Evolutionary conservation across 2,329 filamentous ascomycete genomes (phyloP), one percentile per base, ranked within the genome.

Genomic region (Monosporascus sp.): DNA sequence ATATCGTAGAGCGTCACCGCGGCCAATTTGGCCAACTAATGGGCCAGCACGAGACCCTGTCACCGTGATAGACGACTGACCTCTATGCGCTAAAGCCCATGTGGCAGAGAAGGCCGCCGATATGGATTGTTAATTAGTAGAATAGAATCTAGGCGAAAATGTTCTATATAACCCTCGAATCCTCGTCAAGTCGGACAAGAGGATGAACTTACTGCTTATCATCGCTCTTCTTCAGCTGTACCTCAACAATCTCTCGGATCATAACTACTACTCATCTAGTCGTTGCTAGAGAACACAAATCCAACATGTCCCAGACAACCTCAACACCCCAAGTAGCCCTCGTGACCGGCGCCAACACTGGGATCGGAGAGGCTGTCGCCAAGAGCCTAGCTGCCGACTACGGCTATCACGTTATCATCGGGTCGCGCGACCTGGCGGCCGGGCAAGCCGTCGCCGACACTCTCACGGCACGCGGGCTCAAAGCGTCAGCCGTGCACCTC

Each of bases 321-420:
- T 49, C 35, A 15, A 22, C 17, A 38, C 28, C 38, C 7, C 43
- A 51, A 48, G 48, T 55, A 37, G 50, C 51, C 15, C 49, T 58
- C 20, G 55, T 58, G 8, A 51, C 53, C 26, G 55, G 53, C 18
- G 51, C 51, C 17, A 58, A 53, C 43, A 31, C 24, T 2, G 53
- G 53, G 22, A 37, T 58, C 47, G 55, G 55, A 18, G 28, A 40
- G n/a, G 48, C 55, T 22, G 43, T 51, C 18, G 51, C 55, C 18
- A 31, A 9, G 28, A 26, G 26, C 28, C 55, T 58, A 9, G 53
- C 55, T 5, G 44, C 24, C 7, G 45, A 53, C 22, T 49, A 58
- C 38, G 49, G 51, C 8, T 52, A 50, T 41, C 37, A 49, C 45
- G 51, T 55, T 5, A 55, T 58, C 49, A 53, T 58, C 40, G 55